A percentile compares a stretch with the other conserved stretches of the same genome.
These are phyloP conservation scores for Suhomyces guaymorum DNA, from an alignment of 1,139 yeast species.

Conservation along the genomic window DNA sequence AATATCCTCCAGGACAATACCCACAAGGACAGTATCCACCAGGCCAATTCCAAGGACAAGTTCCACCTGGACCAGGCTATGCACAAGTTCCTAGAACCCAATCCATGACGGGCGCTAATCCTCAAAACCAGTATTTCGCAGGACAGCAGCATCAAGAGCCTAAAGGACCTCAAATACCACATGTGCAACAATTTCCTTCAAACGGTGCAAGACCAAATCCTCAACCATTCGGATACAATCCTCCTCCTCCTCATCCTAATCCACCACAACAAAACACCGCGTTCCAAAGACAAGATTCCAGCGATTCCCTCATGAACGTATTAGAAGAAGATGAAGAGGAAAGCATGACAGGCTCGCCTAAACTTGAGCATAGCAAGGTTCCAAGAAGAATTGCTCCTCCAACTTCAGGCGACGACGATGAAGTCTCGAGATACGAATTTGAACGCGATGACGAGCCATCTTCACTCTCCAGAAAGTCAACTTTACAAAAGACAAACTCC, in stretches of 20 bases:
- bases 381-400: conserved; percentile 5
- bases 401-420: conserved; percentile 21
- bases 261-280: conserved; percentile 2
- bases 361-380: conserved; percentile 1
- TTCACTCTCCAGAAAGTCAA: conserved; percentile 40
- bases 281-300: not conserved
- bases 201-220: conserved; percentile 6
- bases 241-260: conserved; percentile 9
- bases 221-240: conserved; percentile 2
- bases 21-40: conserved; percentile 1
- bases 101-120: conserved; percentile 21
- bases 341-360: conserved; percentile 3
- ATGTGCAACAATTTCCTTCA: conserved; percentile 12
- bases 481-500: conserved; percentile 43
- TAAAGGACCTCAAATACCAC: conserved; percentile 12
- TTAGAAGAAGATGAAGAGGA: conserved; percentile 45
- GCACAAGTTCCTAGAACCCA: conserved; percentile 22
- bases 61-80: not conserved
- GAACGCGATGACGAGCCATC: conserved; percentile 24
- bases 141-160: conserved; percentile 5
- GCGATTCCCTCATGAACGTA: conserved; percentile 44
- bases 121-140: not conserved
- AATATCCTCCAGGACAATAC: conserved; percentile 2
- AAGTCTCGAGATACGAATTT: conserved; percentile 24
- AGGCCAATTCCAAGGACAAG: not conserved